Percentiles rank a stretch among this genome's conserved stretches.
These are phyloP conservation scores for Phlebiopsis flavidoalba DNA, from an alignment of 768 basidiomycete genomes.

Conservation along the genomic window DNA sequence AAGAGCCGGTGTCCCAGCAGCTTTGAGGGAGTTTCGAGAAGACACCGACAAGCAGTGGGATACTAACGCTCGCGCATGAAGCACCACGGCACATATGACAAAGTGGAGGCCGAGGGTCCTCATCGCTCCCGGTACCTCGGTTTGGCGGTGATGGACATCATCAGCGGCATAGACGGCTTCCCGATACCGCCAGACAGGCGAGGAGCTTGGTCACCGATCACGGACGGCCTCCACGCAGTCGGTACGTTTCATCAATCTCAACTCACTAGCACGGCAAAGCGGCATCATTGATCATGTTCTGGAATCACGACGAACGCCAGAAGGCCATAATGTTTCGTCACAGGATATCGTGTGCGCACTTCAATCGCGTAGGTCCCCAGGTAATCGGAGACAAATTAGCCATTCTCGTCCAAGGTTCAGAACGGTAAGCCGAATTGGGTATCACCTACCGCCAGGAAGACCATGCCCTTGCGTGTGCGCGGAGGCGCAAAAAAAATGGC, in stretches of 20 bases:
- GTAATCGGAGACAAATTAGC: slow-evolving; percentile 96
- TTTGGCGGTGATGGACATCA: slow-evolving; percentile 96
- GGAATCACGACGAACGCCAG: slow-evolving; percentile 92
- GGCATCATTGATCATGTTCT: slow-evolving; percentile 97
- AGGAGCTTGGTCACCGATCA: slow-evolving; percentile 96
- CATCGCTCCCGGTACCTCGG: slow-evolving; percentile 93
- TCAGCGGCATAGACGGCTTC: slow-evolving; percentile 98
- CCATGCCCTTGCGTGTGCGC: slow-evolving; percentile 99
- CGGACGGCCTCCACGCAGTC: slow-evolving; percentile 80
- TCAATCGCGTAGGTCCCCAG: slow-evolving; percentile 95
- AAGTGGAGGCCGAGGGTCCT: slow-evolving; percentile 95
- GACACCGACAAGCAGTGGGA: slow-evolving; percentile 88
- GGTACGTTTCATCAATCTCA: slow-evolving; percentile 98
- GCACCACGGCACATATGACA: slow-evolving; percentile 96
- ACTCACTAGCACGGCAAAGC: slow-evolving; percentile 94
- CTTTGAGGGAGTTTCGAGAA: slow-evolving; percentile 98
- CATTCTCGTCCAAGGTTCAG: slow-evolving; percentile 97
- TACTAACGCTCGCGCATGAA: slow-evolving; percentile 94
- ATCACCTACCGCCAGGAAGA: slow-evolving; percentile 99
- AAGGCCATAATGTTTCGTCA: slow-evolving; percentile 97
- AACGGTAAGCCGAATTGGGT: slow-evolving; percentile 99
- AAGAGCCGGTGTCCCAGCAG: slow-evolving; percentile 84
- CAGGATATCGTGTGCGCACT: slow-evolving; percentile 94
- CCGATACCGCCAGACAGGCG: slow-evolving; percentile 94
- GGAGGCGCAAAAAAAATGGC: slow-evolving; percentile 93